Percentiles rank a stretch among this genome's conserved stretches.
Conservation (phyloP, 495 filamentous ascomycete species). For the Antarctomyces pellizariae region DNA sequence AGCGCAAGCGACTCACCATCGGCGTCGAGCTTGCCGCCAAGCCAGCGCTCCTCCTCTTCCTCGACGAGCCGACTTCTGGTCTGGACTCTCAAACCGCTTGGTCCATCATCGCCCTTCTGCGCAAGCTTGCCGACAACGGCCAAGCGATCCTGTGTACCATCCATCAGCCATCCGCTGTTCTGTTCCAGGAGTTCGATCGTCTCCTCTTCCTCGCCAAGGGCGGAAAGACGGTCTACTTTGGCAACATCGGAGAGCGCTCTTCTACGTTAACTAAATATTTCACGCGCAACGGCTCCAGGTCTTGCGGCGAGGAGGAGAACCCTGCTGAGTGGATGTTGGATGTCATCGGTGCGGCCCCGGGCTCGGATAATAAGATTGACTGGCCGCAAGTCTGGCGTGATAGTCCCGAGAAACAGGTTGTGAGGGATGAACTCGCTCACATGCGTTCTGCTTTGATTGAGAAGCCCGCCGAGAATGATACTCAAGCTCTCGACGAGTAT, state of each 20-base stretch:
- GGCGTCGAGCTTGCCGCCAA: slow-evolving; percentile 82
- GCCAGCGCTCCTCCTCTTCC: slow-evolving; percentile 65
- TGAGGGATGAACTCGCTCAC: slow-evolving; percentile 43
- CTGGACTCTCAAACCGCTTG: slow-evolving; percentile 47
- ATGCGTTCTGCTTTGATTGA: slow-evolving; percentile 30
- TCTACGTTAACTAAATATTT: slow-evolving; percentile 42
- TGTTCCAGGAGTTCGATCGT: slow-evolving; percentile 80
- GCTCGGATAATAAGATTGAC: slow-evolving; percentile 47
- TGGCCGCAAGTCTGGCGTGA: slow-evolving; percentile 68
- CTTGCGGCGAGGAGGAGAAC: slow-evolving; percentile 52
- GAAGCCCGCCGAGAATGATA: slow-evolving; percentile 10
- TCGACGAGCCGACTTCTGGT: slow-evolving; percentile 44
- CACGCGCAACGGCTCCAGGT: slow-evolving; percentile 42
- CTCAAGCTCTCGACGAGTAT: slow-evolving; percentile 23
- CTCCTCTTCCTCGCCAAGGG: slow-evolving; percentile 48
- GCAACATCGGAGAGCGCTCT: slow-evolving; percentile 47
- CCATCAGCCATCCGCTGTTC: slow-evolving; percentile 74
- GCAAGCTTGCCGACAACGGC: slow-evolving; percentile 61
- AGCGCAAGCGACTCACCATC: slow-evolving; percentile 71
- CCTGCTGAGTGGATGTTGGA: slow-evolving; percentile 96
- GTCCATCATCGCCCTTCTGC: slow-evolving; percentile 56
- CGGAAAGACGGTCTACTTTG: slow-evolving; percentile 58
- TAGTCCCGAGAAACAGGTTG: slow-evolving; percentile 40
- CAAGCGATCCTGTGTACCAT: slow-evolving; percentile 86
- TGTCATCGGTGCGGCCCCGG: slow-evolving; percentile 74